A percentile compares a stretch with the other conserved stretches of the same genome.
phyloP scores from a whole-genome alignment of 2,329 filamentous ascomycete genomes.

The Talaromyces sp. region DNA sequence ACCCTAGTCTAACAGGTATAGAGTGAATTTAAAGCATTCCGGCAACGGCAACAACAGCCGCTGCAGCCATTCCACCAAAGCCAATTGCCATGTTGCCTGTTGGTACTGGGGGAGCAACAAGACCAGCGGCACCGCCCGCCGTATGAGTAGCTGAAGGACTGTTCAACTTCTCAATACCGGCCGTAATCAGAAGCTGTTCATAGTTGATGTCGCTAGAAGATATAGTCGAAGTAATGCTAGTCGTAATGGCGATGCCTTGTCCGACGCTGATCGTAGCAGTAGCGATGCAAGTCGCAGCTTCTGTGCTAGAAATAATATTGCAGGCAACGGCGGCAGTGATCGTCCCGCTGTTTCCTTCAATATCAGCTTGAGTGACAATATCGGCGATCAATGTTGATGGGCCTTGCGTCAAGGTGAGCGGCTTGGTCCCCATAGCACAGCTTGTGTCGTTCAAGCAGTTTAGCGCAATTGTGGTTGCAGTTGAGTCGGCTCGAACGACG shows the following conservation, averaged over 20 bases:
- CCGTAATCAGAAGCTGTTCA: conserved; percentile 22
- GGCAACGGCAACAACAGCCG: conserved; percentile 41
- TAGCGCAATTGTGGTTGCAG: conserved; percentile 24
- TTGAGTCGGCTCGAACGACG: conserved; percentile 23
- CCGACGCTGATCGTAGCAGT: conserved; percentile 9
- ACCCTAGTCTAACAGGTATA: background rate
- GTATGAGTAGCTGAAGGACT: conserved; percentile 20
- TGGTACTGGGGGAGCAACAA: conserved; percentile 7
- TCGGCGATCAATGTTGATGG: conserved; percentile 24
- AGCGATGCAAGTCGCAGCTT: conserved; percentile 22
- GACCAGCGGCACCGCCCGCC: conserved; percentile 12
- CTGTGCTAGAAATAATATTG: conserved; percentile 23
- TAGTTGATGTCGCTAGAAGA: conserved; percentile 21
- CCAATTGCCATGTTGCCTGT: conserved; percentile 18
- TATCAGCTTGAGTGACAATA: conserved; percentile 19
- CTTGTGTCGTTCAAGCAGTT: conserved; percentile 15
- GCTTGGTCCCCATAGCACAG: conserved; percentile 19
- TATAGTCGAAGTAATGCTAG: background rate
- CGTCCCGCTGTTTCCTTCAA: conserved; percentile 8
- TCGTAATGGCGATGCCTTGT: conserved; percentile 11
- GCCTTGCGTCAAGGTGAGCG: conserved; percentile 25
- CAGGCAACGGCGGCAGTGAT: conserved; percentile 22
- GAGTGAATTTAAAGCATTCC: conserved; percentile 8
- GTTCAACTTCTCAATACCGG: conserved; percentile 24
- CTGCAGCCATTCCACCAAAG: conserved; percentile 29